Evolutionary conservation across 352 stramenopile genomes (phyloP).

Genomic region (Phytopythium aichiense): DNA sequence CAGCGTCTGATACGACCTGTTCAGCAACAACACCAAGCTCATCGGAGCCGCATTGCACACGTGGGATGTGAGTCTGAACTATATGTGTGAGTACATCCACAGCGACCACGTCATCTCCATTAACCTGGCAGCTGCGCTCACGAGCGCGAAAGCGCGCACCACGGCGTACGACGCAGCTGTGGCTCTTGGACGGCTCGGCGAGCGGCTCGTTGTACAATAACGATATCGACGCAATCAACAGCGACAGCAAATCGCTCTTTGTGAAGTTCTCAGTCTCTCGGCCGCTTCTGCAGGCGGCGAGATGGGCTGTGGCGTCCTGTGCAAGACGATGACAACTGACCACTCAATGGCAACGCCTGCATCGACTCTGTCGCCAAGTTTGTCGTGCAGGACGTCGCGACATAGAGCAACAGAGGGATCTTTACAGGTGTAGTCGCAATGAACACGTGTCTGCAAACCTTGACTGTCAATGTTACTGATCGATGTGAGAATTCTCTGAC

Average conservation of each 20-base stretch:
- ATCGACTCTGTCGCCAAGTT: neutral
- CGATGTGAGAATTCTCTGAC: too few relatives aligned
- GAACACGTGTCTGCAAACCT: too few relatives aligned
- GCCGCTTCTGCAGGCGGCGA: too few relatives aligned
- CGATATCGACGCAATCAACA: slow-evolving; percentile 13
- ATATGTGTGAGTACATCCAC: slow-evolving; percentile 52
- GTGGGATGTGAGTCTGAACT: slow-evolving; percentile 37
- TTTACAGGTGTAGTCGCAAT: too few relatives aligned
- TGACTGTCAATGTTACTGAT: too few relatives aligned
- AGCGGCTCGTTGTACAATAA: slow-evolving; percentile 49
- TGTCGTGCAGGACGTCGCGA: neutral
- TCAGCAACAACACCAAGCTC: slow-evolving; percentile 37
- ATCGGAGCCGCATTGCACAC: slow-evolving; percentile 22
- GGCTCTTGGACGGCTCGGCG: slow-evolving; percentile 20
- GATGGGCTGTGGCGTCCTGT: neutral
- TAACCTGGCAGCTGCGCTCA: slow-evolving; percentile 41
- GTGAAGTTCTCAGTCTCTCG: neutral
- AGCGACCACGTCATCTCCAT: slow-evolving; percentile 41
- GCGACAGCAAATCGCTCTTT: neutral
- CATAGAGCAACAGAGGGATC: too few relatives aligned
- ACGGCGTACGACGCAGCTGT: slow-evolving; percentile 50
- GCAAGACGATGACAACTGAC: neutral
- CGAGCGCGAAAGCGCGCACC: slow-evolving; percentile 29
- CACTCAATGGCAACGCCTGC: neutral
- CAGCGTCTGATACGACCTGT: slow-evolving; percentile 55